phyloP scores from a whole-genome alignment of 768 basidiomycete genomes.

The Suillus weaverae region DNA sequence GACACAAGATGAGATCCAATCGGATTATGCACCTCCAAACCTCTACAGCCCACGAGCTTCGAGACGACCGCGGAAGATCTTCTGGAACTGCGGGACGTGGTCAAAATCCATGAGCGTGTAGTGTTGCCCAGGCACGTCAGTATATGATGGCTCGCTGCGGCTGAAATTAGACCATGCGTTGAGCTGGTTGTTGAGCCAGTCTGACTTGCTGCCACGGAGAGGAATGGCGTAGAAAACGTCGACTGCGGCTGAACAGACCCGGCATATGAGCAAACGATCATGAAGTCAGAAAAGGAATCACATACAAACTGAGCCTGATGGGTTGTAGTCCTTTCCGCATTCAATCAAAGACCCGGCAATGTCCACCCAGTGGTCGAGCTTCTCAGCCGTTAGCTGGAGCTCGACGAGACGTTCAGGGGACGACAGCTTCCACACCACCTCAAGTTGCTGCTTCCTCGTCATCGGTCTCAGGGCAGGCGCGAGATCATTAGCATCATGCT shows the following conservation, averaged over 20 bases:
- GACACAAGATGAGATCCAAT: neutral
- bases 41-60: constrained; percentile 24
- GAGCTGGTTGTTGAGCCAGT: constrained; percentile 31
- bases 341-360: constrained; percentile 30
- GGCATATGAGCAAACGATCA: neutral
- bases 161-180: constrained; percentile 26
- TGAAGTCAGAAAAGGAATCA: constrained; percentile 4
- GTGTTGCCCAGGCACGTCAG: constrained; percentile 29
- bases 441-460: constrained; percentile 25
- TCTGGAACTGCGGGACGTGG: constrained; percentile 30
- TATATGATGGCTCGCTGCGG: constrained; percentile 22
- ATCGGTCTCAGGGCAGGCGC: constrained; percentile 20
- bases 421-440: constrained; percentile 25
- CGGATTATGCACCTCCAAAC: neutral
- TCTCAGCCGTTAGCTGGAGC: constrained; percentile 27
- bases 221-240: constrained; percentile 32
- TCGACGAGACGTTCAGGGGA: constrained; percentile 30
- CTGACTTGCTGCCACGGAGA: constrained; percentile 29
- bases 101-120: constrained; percentile 33
- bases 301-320: constrained; percentile 26
- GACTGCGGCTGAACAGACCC: constrained; percentile 20
- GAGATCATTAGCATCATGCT: constrained; percentile 25
- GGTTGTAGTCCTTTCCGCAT: constrained; percentile 28
- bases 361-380: constrained; percentile 30
- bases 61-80: constrained; percentile 28